phyloP scores from a whole-genome alignment of 2,329 filamentous ascomycete species.

The Colletotrichum salicis region DNA sequence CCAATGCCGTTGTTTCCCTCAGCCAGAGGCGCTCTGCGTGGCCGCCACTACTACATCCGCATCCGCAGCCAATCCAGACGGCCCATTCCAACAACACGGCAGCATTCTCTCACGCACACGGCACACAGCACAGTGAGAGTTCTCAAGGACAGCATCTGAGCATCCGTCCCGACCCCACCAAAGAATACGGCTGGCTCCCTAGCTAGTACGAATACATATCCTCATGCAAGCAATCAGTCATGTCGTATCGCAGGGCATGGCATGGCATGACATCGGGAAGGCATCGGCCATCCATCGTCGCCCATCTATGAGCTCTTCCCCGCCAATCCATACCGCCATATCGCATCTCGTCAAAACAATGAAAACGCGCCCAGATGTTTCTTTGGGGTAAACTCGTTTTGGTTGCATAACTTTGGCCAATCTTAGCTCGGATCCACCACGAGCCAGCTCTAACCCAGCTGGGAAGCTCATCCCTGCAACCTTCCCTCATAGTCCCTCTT shows the following conservation, averaged over 20 bases:
- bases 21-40: not conserved
- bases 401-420: constrained; percentile 33
- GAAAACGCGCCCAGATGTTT: constrained; percentile 7
- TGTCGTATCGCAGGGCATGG: not conserved
- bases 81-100: constrained; percentile 25
- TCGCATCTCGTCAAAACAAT: constrained; percentile 24
- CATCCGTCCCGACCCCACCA: not conserved
- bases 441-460: constrained; percentile 2
- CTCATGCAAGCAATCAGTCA: constrained; percentile 25
- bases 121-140: not conserved
- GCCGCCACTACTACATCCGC: not conserved
- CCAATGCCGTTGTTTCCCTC: constrained; percentile 7
- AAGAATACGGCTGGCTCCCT: constrained; percentile 7
- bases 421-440: constrained; percentile 20
- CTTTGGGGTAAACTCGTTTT: constrained; percentile 2
- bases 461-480: constrained; percentile 23
- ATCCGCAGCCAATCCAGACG: constrained; percentile 21
- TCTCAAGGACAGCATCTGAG: not conserved
- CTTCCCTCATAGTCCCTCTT: not conserved
- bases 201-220: not conserved
- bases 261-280: constrained; percentile 10
- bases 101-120: constrained; percentile 8
- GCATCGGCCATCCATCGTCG: constrained; percentile 11
- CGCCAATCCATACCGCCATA: constrained; percentile 31
- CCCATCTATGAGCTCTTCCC: constrained; percentile 16